These are phyloP conservation scores for Moesziomyces sp. DNA, from an alignment of 1,284 basidiomycete species.

Conservation along the genomic window DNA sequence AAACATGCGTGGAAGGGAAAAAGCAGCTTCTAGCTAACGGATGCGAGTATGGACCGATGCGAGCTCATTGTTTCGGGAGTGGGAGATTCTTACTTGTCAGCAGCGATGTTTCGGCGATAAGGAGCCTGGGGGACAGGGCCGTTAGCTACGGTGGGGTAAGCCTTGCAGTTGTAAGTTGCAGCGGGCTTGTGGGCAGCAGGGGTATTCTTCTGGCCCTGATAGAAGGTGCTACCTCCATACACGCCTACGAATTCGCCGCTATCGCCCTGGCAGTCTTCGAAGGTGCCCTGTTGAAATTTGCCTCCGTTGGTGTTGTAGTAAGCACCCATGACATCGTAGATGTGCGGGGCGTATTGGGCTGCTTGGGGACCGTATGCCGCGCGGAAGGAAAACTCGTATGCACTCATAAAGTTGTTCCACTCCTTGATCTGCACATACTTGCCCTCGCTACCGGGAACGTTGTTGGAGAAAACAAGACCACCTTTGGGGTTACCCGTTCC, in stretches of 20 bases:
- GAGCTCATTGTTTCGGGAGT: conserved; percentile 9
- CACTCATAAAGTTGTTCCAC: conserved; percentile 55
- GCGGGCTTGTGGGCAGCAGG: conserved; percentile 37
- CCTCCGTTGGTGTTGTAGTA: conserved; percentile 36
- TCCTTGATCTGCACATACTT: conserved; percentile 47
- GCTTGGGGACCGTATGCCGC: conserved; percentile 49
- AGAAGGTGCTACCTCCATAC: conserved; percentile 37
- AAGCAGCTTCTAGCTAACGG: too few relatives aligned
- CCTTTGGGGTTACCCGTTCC: conserved; percentile 55
- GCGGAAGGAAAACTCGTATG: conserved; percentile 52
- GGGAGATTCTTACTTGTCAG: conserved; percentile 9
- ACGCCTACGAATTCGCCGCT: conserved; percentile 42
- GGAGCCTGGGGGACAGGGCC: conserved; percentile 30
- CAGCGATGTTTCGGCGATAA: conserved; percentile 28
- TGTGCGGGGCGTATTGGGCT: conserved; percentile 48
- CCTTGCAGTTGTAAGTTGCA: conserved; percentile 33
- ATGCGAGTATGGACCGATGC: conserved; percentile 2
- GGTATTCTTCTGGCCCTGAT: conserved; percentile 42
- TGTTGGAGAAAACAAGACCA: conserved; percentile 49
- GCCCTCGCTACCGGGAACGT: conserved; percentile 36
- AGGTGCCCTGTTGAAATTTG: conserved; percentile 43
- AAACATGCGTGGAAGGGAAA: too few relatives aligned
- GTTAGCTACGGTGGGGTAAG: conserved; percentile 20
- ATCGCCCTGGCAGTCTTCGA: conserved; percentile 50
- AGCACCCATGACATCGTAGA: conserved; percentile 54